Conservation (phyloP, 2,329 filamentous ascomycete species). For the Trichoderma breve region DNA sequence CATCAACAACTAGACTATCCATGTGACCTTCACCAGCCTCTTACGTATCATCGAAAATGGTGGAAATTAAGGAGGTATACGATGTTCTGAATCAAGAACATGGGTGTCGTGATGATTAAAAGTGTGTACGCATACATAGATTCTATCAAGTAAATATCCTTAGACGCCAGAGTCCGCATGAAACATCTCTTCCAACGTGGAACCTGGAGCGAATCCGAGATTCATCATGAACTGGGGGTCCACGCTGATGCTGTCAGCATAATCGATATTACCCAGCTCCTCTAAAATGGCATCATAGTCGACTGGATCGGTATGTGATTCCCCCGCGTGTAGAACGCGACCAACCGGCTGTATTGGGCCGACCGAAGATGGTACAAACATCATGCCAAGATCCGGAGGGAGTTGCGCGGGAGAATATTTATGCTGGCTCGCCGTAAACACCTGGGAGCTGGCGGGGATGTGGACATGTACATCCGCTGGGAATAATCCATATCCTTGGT, state of each 20-base stretch:
- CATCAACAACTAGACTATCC: not conserved
- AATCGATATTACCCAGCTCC: constrained; percentile 13
- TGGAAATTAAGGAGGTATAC: not conserved
- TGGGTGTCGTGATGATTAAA: not conserved
- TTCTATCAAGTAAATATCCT: not conserved
- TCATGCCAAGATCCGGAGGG: not conserved
- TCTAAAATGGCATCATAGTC: constrained; percentile 15
- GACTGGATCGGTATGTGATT: not conserved
- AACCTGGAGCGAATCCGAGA: constrained; percentile 11
- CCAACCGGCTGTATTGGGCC: not conserved
- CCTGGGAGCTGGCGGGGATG: not conserved
- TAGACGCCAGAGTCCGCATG: not conserved
- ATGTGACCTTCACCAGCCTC: constrained; percentile 8
- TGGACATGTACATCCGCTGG: not conserved
- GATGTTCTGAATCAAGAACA: not conserved
- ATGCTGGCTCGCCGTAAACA: not conserved
- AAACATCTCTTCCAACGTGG: constrained; percentile 6
- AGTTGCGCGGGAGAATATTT: constrained; percentile 12
- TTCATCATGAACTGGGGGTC: constrained; percentile 17
- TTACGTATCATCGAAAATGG: not conserved
- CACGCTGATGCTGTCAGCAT: constrained; percentile 5
- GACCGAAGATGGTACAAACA: not conserved
- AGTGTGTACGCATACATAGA: not conserved
- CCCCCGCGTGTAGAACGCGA: not conserved
- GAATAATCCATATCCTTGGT: constrained; percentile 1